phyloP scores from a whole-genome alignment of 371 early-diverging fungal species.

The Mucor irregularis region DNA sequence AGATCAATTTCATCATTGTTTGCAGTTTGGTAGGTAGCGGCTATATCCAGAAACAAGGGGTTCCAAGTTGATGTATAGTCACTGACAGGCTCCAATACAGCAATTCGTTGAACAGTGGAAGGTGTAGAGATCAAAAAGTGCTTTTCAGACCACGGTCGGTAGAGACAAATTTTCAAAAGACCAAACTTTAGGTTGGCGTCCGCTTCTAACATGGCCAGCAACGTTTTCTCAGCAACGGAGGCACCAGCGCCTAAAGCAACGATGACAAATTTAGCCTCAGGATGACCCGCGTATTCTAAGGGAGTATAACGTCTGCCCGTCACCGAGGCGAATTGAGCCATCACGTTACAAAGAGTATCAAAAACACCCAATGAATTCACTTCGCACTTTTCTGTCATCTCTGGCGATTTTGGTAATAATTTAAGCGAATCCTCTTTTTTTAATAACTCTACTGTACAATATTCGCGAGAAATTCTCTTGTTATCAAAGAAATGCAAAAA shows the following conservation, averaged over 20 bases:
- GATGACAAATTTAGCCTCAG: slow-evolving; percentile 53
- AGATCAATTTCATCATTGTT: slow-evolving; percentile 43
- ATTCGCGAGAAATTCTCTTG: slow-evolving; percentile 33
- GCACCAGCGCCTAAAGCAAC: slow-evolving; percentile 64
- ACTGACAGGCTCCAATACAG: slow-evolving; percentile 64
- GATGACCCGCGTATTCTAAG: slow-evolving; percentile 46
- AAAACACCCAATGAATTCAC: neutral
- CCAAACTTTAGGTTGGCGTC: slow-evolving; percentile 42
- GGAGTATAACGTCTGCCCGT: slow-evolving; percentile 45
- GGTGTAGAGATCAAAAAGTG: slow-evolving; percentile 58
- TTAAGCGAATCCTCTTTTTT: slow-evolving; percentile 7
- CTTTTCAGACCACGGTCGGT: slow-evolving; percentile 59
- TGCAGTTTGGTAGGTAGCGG: slow-evolving; percentile 60
- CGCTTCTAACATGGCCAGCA: slow-evolving; percentile 5
- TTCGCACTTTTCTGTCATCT: slow-evolving; percentile 9
- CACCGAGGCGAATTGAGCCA: slow-evolving; percentile 29
- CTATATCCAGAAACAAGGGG: slow-evolving; percentile 76
- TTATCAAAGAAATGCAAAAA: slow-evolving; percentile 47
- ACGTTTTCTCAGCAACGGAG: slow-evolving; percentile 39
- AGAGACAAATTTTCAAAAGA: slow-evolving; percentile 58
- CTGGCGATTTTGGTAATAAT: slow-evolving; percentile 24
- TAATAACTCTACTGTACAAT: slow-evolving; percentile 22
- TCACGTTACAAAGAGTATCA: slow-evolving; percentile 1
- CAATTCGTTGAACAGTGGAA: slow-evolving; percentile 51
- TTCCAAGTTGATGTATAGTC: slow-evolving; percentile 64